Conservation (phyloP, 768 basidiomycete species). For the Myochromella boudieri region DNA sequence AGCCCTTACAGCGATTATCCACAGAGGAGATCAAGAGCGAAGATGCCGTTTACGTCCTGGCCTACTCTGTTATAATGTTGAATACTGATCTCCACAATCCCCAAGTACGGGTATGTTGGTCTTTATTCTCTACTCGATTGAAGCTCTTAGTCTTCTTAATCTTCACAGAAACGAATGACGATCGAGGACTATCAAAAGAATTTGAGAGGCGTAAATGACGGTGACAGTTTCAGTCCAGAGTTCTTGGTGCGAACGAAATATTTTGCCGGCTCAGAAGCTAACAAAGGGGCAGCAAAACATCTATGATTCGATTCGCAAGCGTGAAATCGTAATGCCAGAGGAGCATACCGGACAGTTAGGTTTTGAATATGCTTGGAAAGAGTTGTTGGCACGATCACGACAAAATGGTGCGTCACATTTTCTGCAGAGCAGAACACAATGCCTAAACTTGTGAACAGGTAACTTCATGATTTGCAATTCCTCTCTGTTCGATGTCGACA, state of each 20-base stretch:
- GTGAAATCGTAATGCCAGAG: constrained; percentile 96
- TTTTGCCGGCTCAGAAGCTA: constrained; percentile 3
- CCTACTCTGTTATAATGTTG: constrained; percentile 96
- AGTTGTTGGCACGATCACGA: constrained; percentile 78
- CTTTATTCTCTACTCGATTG: not conserved
- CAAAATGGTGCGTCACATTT: constrained; percentile 61
- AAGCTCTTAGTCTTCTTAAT: not conserved
- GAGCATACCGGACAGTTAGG: constrained; percentile 96
- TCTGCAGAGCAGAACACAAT: not conserved
- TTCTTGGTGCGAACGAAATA: constrained; percentile 62
- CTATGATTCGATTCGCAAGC: constrained; percentile 91
- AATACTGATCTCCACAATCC: constrained; percentile 98
- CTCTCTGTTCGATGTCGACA: constrained; percentile 78
- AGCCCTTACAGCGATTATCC: constrained; percentile 8
- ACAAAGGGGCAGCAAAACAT: constrained; percentile 66
- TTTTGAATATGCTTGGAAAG: constrained; percentile 99
- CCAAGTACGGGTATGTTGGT: constrained; percentile 71
- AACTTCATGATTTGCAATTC: constrained; percentile 79
- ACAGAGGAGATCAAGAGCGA: constrained; percentile 85
- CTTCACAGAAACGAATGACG: constrained; percentile 88
- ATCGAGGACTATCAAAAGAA: constrained; percentile 94
- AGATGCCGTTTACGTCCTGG: constrained; percentile 92
- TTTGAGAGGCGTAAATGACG: constrained; percentile 89
- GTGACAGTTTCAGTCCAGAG: constrained; percentile 77
- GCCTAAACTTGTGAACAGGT: constrained; percentile 36